These are phyloP conservation scores for Ceratobasidium sp. DNA, from an alignment of 1,284 basidiomycete genomes.

Conservation along the genomic window DNA sequence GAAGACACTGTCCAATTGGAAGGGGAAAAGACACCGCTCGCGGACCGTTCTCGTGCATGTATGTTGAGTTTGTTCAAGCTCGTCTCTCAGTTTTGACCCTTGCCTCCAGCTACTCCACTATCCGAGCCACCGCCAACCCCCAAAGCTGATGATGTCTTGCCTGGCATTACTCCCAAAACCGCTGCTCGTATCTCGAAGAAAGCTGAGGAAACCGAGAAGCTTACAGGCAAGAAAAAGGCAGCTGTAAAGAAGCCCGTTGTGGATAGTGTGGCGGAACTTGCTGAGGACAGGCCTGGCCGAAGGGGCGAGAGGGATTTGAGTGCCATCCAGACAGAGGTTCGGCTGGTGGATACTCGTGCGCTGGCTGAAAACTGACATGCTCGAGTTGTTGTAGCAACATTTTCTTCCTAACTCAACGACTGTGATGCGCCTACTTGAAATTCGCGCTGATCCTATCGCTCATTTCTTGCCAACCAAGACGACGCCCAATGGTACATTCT, in stretches of 20 bases:
- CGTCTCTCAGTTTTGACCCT: conserved; percentile 30
- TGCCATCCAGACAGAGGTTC: conserved; percentile 74
- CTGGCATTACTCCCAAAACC: conserved; percentile 65
- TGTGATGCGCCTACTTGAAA: conserved; percentile 84
- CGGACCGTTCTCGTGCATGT: conserved; percentile 78
- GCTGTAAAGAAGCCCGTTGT: conserved; percentile 67
- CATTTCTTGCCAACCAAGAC: conserved; percentile 87
- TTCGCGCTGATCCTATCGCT: conserved; percentile 85
- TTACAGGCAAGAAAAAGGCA: conserved; percentile 81
- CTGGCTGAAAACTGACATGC: background rate
- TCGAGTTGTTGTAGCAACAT: conserved; percentile 62
- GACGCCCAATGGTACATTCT: conserved; percentile 73
- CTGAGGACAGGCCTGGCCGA: conserved; percentile 72
- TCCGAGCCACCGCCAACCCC: conserved; percentile 79
- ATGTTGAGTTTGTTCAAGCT: conserved; percentile 55
- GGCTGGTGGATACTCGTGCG: conserved; percentile 9
- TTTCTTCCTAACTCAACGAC: conserved; percentile 87
- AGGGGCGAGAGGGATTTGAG: conserved; percentile 75
- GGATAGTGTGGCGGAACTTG: conserved; percentile 84
- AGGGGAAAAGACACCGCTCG: conserved; percentile 61
- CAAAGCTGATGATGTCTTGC: conserved; percentile 62
- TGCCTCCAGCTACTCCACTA: conserved; percentile 74
- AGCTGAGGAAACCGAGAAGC: conserved; percentile 60
- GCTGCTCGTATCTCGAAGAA: conserved; percentile 58
- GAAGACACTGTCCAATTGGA: conserved; percentile 55